phyloP scores from a whole-genome alignment of 129 eudicot species.

The Glebionis coronaria region DNA sequence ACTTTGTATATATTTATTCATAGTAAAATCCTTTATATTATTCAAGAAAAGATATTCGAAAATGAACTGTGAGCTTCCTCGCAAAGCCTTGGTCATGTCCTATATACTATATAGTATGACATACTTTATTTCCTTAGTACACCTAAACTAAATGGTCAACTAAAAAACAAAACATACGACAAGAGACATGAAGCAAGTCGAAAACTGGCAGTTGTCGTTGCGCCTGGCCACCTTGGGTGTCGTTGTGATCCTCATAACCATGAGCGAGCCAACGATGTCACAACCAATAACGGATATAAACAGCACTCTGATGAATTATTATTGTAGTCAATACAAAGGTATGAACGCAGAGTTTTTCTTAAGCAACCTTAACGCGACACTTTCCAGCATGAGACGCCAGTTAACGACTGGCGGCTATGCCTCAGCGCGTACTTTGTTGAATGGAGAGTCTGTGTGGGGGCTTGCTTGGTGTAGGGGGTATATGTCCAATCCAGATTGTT shows the following conservation, averaged over 20 bases:
- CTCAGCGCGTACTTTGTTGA: slow-evolving; percentile 43
- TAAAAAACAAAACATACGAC: not conserved
- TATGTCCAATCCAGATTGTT: slow-evolving; percentile 45
- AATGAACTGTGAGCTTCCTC: not conserved
- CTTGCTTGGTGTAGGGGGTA: slow-evolving; percentile 66
- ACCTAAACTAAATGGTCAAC: not conserved
- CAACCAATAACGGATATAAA: not conserved
- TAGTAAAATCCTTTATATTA: too few species aligned
- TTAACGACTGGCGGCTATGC: slow-evolving; percentile 38
- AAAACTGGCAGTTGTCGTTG: not conserved
- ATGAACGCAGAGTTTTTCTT: slow-evolving; percentile 31
- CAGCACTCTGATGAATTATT: slow-evolving; percentile 44
- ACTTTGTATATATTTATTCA: too few species aligned
- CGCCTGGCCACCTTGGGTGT: not conserved
- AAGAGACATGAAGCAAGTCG: not conserved
- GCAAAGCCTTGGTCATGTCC: slow-evolving; percentile 3
- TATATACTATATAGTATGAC: slow-evolving; percentile 13
- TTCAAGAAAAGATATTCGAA: not conserved
- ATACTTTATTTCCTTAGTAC: not conserved
- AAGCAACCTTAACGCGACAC: slow-evolving; percentile 53
- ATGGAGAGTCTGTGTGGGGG: slow-evolving; percentile 60
- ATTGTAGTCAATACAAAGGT: slow-evolving; percentile 51
- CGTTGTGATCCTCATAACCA: not conserved
- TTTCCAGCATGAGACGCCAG: slow-evolving; percentile 49
- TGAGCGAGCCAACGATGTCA: too few species aligned